Percentiles rank a stretch among this genome's conserved stretches.
These are phyloP conservation scores for Gynochthodes officinalis DNA, from an alignment of 257 asterid species.

Conservation along the genomic window DNA sequence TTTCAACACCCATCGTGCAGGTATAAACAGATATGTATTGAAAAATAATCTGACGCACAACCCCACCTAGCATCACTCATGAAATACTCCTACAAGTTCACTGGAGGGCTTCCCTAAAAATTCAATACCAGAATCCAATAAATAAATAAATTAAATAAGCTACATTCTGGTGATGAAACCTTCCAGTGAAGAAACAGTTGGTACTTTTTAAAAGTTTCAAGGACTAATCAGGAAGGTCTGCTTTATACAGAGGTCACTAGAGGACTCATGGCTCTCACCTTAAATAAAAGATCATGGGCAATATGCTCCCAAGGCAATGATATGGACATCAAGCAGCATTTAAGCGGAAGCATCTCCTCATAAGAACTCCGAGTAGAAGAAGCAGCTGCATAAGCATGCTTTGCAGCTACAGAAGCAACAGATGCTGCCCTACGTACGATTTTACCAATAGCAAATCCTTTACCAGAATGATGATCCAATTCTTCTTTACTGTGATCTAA, in stretches of 20 bases:
- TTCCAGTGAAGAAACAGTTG: background rate
- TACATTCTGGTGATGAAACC: conserved; percentile 2
- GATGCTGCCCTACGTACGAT: conserved; percentile 85
- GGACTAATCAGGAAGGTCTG: background rate
- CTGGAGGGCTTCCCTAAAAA: conserved; percentile 72
- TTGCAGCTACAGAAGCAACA: conserved; percentile 91
- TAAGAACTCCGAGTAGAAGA: conserved; percentile 63
- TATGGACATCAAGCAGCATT: conserved; percentile 92
- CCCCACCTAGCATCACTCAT: too few relatives aligned
- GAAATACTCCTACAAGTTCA: conserved; percentile 49
- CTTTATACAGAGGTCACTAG: background rate
- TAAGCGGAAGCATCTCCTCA: conserved; percentile 90
- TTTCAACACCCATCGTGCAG: background rate
- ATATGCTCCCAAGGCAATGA: conserved; percentile 96
- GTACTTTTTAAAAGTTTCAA: background rate
- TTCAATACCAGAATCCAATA: background rate
- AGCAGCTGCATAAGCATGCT: conserved; percentile 95
- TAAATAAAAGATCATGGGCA: conserved; percentile 86
- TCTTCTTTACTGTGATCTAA: conserved; percentile 90
- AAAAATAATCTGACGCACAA: background rate
- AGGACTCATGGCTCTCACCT: conserved; percentile 42
- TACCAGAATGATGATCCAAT: conserved; percentile 49
- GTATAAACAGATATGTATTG: background rate
- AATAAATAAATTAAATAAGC: conserved; percentile 14
- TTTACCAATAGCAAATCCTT: conserved; percentile 57